Conservation (phyloP, 495 filamentous ascomycete species). For the Chaetomium fimeti region DNA sequence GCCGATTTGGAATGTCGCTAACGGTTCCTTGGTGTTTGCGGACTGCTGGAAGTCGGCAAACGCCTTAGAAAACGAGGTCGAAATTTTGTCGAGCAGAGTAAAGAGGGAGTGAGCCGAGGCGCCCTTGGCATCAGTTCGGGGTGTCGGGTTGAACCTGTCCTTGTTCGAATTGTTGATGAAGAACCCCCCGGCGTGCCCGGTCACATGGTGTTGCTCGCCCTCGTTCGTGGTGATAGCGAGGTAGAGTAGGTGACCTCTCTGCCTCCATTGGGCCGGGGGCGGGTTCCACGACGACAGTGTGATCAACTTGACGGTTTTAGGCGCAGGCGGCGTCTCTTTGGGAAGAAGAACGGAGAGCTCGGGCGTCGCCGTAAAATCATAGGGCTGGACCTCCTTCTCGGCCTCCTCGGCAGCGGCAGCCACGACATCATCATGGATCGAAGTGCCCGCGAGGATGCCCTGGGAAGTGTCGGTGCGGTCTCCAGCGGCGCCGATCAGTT, state of each 20-base stretch:
- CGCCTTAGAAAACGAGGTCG: slow-evolving; percentile 72
- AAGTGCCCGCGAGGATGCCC: slow-evolving; percentile 81
- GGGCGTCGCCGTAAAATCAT: slow-evolving; percentile 69
- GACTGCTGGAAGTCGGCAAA: slow-evolving; percentile 75
- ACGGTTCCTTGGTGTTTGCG: slow-evolving; percentile 77
- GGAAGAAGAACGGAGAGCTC: slow-evolving; percentile 71
- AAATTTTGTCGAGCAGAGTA: slow-evolving; percentile 70
- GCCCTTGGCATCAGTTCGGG: slow-evolving; percentile 63
- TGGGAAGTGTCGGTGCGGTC: slow-evolving; percentile 85
- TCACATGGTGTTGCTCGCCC: slow-evolving; percentile 89
- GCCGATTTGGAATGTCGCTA: slow-evolving; percentile 90
- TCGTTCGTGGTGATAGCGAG: slow-evolving; percentile 84
- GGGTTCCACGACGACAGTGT: slow-evolving; percentile 94
- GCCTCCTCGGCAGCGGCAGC: slow-evolving; percentile 52
- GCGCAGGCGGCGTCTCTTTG: slow-evolving; percentile 58
- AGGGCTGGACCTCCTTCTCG: slow-evolving; percentile 58
- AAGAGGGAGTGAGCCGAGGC: slow-evolving; percentile 81
- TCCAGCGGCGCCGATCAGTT: slow-evolving; percentile 87
- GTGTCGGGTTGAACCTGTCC: slow-evolving; percentile 87
- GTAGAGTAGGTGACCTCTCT: slow-evolving; percentile 92
- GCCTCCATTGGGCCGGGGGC: slow-evolving; percentile 82
- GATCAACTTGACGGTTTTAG: slow-evolving; percentile 87
- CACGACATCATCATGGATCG: slow-evolving; percentile 75
- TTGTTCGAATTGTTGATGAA: slow-evolving; percentile 92
- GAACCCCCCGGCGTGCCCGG: slow-evolving; percentile 89